Percentiles rank a stretch among this genome's conserved stretches.
phyloP scores from a whole-genome alignment of 192 early-diverging fungal genomes.

The Coemansia sp. region DNA sequence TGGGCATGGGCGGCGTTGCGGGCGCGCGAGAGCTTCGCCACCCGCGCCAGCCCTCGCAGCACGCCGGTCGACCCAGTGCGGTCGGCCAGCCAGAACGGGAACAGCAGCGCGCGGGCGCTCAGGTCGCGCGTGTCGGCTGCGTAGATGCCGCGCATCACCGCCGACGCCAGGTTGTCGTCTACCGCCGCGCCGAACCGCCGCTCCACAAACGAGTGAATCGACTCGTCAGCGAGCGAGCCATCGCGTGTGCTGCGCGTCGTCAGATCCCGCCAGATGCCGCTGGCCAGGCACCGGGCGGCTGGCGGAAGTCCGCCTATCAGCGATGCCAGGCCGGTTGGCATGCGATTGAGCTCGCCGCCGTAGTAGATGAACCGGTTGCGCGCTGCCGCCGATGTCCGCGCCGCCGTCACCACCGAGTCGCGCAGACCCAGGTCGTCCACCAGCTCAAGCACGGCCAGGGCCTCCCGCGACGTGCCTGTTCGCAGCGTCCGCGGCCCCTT shows the following conservation, averaged over 20 bases:
- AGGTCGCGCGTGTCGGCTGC: slow-evolving; percentile 80
- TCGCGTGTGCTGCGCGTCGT: slow-evolving; percentile 6
- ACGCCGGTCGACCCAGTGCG: slow-evolving; percentile 29
- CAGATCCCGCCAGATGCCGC: slow-evolving; percentile 36
- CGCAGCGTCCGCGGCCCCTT: slow-evolving; percentile 82
- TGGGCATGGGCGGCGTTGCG: slow-evolving; percentile 17
- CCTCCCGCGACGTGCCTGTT: slow-evolving; percentile 63
- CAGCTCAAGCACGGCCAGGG: slow-evolving; percentile 75
- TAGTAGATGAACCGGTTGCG: slow-evolving; percentile 83
- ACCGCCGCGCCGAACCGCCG: slow-evolving; percentile 73
- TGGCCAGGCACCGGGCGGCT: slow-evolving; percentile 60
- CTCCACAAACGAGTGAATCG: slow-evolving; percentile 76
- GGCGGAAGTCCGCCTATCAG: slow-evolving; percentile 59
- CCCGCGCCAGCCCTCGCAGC: slow-evolving; percentile 20
- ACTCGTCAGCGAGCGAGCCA: slow-evolving; percentile 63
- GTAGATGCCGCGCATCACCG: slow-evolving; percentile 92
- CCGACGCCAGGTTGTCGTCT: slow-evolving; percentile 81
- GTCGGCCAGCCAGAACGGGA: slow-evolving; percentile 70
- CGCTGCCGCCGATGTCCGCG: slow-evolving; percentile 68
- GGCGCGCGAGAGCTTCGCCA: slow-evolving; percentile 34
- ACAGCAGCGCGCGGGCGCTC: slow-evolving; percentile 73
- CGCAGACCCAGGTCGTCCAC: slow-evolving; percentile 65
- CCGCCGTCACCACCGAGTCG: slow-evolving; percentile 57
- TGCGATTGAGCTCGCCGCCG: slow-evolving; percentile 63
- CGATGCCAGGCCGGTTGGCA: slow-evolving; percentile 57